phyloP scores from a whole-genome alignment of 345 rosid species.

The Erucastrum elatum region DNA sequence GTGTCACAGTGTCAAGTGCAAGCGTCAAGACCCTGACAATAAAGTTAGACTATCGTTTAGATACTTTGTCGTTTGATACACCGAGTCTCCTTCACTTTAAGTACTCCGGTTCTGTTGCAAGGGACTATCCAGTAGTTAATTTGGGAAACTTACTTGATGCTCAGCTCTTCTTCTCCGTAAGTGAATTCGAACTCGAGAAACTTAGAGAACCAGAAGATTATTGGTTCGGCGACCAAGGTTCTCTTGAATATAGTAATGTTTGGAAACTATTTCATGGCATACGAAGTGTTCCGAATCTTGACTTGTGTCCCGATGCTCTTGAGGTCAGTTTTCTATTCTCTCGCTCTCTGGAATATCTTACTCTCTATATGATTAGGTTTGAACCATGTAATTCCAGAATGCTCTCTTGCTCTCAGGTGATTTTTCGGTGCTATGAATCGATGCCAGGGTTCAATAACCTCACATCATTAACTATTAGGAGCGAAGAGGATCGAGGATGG shows the following conservation, averaged over 20 bases:
- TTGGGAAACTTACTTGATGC: background rate
- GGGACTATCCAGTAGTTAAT: background rate
- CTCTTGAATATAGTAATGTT: no score
- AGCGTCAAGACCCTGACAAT: constrained; percentile 12
- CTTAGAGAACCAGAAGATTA: background rate
- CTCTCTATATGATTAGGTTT: no score
- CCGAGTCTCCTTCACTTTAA: background rate
- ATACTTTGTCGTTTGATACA: background rate
- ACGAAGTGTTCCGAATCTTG: no score
- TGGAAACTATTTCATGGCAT: background rate
- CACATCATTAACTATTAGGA: background rate
- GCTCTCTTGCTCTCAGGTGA: background rate
- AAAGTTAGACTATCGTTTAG: no score
- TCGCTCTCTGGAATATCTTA: no score
- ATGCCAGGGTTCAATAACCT: constrained; percentile 24
- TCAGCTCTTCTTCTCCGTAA: background rate
- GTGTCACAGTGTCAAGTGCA: background rate
- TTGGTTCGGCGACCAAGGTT: background rate
- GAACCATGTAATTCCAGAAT: no score
- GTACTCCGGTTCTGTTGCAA: background rate
- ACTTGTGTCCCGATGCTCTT: no score
- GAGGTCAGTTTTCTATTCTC: no score
- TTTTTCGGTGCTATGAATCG: background rate
- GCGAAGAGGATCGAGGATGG: background rate
- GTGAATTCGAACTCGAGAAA: background rate